Percentiles rank a stretch among this genome's conserved stretches.
phyloP scores from a whole-genome alignment of 176 grass and related monocot genomes.

The Phyllostachys edulis region DNA sequence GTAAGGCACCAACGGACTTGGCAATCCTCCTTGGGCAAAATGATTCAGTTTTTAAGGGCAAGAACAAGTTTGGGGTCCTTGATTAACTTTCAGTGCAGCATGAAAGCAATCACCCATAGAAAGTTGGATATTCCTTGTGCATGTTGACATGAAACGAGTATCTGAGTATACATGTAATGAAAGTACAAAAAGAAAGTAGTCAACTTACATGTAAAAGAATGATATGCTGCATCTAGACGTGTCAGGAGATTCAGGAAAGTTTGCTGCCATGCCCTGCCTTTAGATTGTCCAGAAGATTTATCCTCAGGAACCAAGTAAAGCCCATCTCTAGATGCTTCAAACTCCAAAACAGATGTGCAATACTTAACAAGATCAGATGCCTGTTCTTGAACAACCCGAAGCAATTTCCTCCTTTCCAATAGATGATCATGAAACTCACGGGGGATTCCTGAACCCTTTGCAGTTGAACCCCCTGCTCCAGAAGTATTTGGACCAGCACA shows the following conservation, averaged over 20 bases:
- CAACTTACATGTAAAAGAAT: conserved; percentile 83
- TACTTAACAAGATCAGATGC: conserved; percentile 73
- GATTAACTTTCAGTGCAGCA: conserved; percentile 17
- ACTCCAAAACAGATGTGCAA: conserved; percentile 82
- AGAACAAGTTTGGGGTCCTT: conserved; percentile 10
- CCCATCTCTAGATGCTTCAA: conserved; percentile 92
- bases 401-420: conserved; percentile 71
- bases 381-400: conserved; percentile 58
- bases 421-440: conserved; percentile 82
- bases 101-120: not conserved
- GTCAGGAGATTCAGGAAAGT: conserved; percentile 69
- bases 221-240: conserved; percentile 70
- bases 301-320: conserved; percentile 64
- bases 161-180: conserved; percentile 17
- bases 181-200: conserved; percentile 25
- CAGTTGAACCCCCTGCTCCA: conserved; percentile 40
- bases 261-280: conserved; percentile 81
- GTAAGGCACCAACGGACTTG: not conserved
- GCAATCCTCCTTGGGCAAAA: not conserved
- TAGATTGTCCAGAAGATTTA: conserved; percentile 63
- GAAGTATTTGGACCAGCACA: conserved; percentile 68
- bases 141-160: not conserved
- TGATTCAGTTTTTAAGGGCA: not conserved
- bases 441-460: conserved; percentile 74
- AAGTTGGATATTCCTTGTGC: conserved; percentile 15